Evolutionary conservation across 768 basidiomycete species (phyloP), one percentile per base, ranked within the genome.

Genomic region (Fomitopsis serialis): DNA sequence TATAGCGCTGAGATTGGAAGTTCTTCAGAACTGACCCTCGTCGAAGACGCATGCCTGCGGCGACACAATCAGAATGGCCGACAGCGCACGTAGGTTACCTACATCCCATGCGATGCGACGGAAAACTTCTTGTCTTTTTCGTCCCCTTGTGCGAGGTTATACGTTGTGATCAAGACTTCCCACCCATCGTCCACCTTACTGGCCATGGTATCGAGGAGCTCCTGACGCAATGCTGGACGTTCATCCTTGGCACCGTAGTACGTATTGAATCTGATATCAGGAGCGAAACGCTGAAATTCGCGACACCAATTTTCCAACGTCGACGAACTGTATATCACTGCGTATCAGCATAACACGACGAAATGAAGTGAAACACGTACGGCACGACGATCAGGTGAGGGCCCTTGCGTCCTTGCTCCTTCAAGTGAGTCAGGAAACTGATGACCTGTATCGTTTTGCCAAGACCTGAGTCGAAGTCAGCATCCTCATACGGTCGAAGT

Each of bases 381-480:
- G 97, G 97, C 10, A 99, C 97, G 60, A 98, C 84, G 48, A 99
- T 78, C 25, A 98, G 82, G 71, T 98, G 93, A 13, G 95, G 94
- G 0, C 94, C 96, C 51, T 75, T 77, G 50, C 76, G 78, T 17
- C 87, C 89, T 46, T 74, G 78, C 61, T 92, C 89, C 66, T 89
- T 91, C 48, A 98, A 76, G 61, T 89, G 79, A 3, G 95, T 90
- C 56, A 98, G 81, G 74, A 99, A 97, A 51, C 94, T 89, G 67
- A 99, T 99, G 51, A 99, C 97, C 72, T 99, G 97, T 36, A 96
- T 89, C 2, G 97, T 99, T 77, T 99, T 99, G 24, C 97, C 97
- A 58, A 99, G 84, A 63, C 96, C 96, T 97, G n/a, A 50, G 45
- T 25, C 27, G 27, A 48, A 10, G 17, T 52, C 44, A 54, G 29